These are phyloP conservation scores for Durusdinium trenchii DNA, from an alignment of 73 alveolate species.

Conservation along the genomic window DNA sequence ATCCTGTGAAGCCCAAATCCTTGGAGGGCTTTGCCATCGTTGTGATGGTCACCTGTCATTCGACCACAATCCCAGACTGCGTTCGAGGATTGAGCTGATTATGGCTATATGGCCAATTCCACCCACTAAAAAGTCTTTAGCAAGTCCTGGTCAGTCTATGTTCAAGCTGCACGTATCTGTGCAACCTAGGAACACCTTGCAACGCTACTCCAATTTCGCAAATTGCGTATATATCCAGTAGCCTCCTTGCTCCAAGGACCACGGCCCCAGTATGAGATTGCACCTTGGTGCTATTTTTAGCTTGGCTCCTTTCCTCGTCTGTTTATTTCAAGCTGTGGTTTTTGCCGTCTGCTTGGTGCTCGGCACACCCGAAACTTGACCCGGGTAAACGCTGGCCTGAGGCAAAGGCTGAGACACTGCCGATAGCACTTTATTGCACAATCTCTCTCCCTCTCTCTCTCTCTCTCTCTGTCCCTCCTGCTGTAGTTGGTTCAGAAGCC, in stretches of 20 bases:
- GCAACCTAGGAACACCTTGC: no score
- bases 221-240: background rate
- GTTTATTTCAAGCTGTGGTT: background rate
- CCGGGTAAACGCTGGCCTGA: constrained; percentile 66
- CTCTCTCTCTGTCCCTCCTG: no score
- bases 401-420: background rate
- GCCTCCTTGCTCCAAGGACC: constrained; percentile 94
- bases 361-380: constrained; percentile 50
- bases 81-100: background rate
- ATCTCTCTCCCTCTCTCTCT: no score
- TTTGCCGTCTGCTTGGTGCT: background rate
- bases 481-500: no score
- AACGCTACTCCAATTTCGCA: background rate
- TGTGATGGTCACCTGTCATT: constrained; percentile 33
- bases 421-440: no score
- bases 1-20: constrained; percentile 84
- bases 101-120: background rate
- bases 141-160: no score
- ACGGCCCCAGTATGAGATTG: constrained; percentile 81
- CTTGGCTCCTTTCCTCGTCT: background rate
- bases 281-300: background rate
- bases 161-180: no score
- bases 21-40: constrained; percentile 94
- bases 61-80: background rate
- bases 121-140: background rate